Evolutionary conservation across 2,329 filamentous ascomycete genomes (phyloP).

Genomic region (Xenoacremonium recifei): DNA sequence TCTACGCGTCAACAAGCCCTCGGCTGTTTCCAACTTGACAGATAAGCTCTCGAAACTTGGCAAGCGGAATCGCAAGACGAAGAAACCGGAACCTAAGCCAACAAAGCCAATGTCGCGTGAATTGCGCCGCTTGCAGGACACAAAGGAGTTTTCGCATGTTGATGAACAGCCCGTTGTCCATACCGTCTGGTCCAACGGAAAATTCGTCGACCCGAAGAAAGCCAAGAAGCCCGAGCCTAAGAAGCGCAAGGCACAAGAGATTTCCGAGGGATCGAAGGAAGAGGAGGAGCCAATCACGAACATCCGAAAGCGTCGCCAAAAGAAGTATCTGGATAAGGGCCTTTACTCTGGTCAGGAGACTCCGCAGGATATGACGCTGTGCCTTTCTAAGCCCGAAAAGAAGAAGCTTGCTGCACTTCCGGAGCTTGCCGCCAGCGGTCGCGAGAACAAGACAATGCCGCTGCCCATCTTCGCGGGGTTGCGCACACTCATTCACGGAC

Average conservation of each 20-base stretch:
- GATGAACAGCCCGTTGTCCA: conserved; percentile 57
- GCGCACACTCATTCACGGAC: conserved; percentile 66
- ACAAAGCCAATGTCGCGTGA: conserved; percentile 61
- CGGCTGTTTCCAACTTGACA: conserved; percentile 41
- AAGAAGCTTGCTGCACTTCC: conserved; percentile 48
- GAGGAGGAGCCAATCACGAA: conserved; percentile 36
- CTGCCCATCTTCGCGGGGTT: conserved; percentile 77
- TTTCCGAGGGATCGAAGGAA: conserved; percentile 18
- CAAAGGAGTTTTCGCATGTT: conserved; percentile 60
- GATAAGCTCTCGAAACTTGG: conserved; percentile 53
- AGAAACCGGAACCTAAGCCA: too few species aligned
- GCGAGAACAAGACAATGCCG: conserved; percentile 61
- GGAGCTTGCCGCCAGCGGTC: conserved; percentile 44
- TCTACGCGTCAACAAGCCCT: too few species aligned
- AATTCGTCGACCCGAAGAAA: conserved; percentile 51
- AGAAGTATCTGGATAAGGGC: conserved; percentile 79
- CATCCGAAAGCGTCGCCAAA: conserved; percentile 49
- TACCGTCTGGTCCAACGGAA: conserved; percentile 65
- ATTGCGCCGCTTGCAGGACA: conserved; percentile 57
- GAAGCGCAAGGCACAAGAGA: background rate
- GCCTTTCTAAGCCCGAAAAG: conserved; percentile 50
- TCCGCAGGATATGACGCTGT: conserved; percentile 45
- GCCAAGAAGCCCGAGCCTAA: conserved; percentile 34
- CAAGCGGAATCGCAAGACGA: conserved; percentile 59
- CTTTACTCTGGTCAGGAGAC: conserved; percentile 80